Percentiles rank a stretch among this genome's conserved stretches.
Conservation (phyloP, 176 grass and related monocot species). For the Aegilops tauschii region DNA sequence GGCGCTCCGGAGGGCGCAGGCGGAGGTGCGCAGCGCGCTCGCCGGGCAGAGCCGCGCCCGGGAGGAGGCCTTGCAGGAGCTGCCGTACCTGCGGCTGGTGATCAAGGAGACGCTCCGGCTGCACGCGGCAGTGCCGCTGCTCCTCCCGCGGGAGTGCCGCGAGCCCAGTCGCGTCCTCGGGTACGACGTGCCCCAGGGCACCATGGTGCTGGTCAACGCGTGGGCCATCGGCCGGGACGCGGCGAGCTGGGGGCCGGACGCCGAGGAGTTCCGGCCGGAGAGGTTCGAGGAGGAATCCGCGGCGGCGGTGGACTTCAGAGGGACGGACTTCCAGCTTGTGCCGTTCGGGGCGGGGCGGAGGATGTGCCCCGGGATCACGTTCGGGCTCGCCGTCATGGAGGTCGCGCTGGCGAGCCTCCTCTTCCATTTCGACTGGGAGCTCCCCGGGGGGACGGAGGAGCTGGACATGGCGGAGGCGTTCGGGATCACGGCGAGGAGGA, state of each 20-base stretch:
- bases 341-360: not conserved
- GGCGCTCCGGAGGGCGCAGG: no score
- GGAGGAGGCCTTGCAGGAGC: not conserved
- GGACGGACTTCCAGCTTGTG: not conserved
- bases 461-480: not conserved
- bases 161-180: not conserved
- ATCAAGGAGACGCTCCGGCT: not conserved
- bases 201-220: not conserved
- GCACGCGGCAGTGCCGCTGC: not conserved
- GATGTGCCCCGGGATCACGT: not conserved
- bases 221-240: not conserved
- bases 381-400: not conserved
- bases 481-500: not conserved
- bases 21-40: not conserved
- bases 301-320: not conserved
- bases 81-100: not conserved
- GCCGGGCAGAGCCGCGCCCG: not conserved
- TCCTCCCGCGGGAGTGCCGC: not conserved
- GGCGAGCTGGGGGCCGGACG: not conserved
- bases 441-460: not conserved
- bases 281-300: not conserved
- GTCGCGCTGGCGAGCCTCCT: constrained; percentile 1
- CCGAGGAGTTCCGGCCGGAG: not conserved
- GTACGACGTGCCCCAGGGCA: not conserved
- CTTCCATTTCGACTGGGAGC: constrained; percentile 11